A percentile compares a stretch with the other conserved stretches of the same genome.
phyloP scores from a whole-genome alignment of 495 filamentous ascomycete genomes.

The Lasiosphaeriaceae sp. region DNA sequence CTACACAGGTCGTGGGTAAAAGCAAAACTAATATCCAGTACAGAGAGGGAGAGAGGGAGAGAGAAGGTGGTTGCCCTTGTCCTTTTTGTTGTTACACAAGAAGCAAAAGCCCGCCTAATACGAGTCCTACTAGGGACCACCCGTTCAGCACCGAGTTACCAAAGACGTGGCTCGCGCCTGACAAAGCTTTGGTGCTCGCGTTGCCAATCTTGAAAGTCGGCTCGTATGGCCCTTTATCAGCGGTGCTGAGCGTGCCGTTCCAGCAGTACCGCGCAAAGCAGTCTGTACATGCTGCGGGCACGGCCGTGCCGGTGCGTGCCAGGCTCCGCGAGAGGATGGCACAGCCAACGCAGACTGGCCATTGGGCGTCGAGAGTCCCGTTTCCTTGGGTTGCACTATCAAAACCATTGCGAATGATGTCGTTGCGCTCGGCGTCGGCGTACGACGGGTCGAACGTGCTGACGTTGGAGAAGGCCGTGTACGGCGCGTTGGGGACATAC shows the following conservation, averaged over 20 bases:
- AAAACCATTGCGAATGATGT: conserved; percentile 80
- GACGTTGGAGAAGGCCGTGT: conserved; percentile 66
- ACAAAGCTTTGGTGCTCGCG: conserved; percentile 2
- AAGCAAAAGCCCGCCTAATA: too few species aligned
- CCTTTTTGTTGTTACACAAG: not conserved
- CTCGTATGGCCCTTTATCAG: conserved; percentile 27
- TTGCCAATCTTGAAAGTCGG: conserved; percentile 28
- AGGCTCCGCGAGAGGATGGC: conserved; percentile 78
- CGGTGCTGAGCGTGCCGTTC: conserved; percentile 63
- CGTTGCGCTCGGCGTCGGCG: conserved; percentile 60
- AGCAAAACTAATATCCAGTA: too few species aligned
- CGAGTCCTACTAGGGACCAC: conserved; percentile 8
- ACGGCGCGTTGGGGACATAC: conserved; percentile 87
- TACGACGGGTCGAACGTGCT: conserved; percentile 67
- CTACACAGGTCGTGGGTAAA: too few species aligned
- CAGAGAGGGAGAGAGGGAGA: too few species aligned
- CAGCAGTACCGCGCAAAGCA: conserved; percentile 89
- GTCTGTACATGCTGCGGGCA: conserved; percentile 62
- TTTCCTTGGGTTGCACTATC: conserved; percentile 80
- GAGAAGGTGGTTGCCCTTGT: too few species aligned
- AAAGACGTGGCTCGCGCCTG: not conserved
- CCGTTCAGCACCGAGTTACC: too few species aligned
- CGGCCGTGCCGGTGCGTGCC: conserved; percentile 57
- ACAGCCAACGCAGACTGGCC: conserved; percentile 80
- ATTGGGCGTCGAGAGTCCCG: conserved; percentile 63